Evolutionary conservation across 345 rosid genomes (phyloP).

Genomic region (Lepidium africanum): DNA sequence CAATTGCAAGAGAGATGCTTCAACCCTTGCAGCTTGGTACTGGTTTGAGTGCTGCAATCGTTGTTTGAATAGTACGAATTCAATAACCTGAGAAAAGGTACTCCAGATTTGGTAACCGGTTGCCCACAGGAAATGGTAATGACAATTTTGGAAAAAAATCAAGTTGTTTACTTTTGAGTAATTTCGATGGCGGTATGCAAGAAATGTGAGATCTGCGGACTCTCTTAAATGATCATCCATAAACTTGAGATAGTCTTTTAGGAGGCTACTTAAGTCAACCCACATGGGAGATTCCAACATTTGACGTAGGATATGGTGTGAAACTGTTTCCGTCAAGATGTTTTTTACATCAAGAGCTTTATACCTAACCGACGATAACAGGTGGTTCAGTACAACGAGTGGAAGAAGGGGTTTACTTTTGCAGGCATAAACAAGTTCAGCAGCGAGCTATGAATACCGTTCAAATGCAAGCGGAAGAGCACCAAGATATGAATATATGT

Average conservation of each 20-base stretch:
- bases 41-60: slow-evolving; percentile 74
- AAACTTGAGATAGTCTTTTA: slow-evolving; percentile 86
- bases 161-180: slow-evolving; percentile 70
- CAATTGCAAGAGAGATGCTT: slow-evolving; percentile 62
- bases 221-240: slow-evolving; percentile 98
- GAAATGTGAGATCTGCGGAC: slow-evolving; percentile 95
- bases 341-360: slow-evolving; percentile 95
- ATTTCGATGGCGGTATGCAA: slow-evolving; percentile 95
- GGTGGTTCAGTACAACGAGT: slow-evolving; percentile 1
- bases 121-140: neutral
- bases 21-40: slow-evolving; percentile 66
- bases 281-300: slow-evolving; percentile 82
- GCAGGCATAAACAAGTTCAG: neutral
- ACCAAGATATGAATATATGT: slow-evolving; percentile 80
- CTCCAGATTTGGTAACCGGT: neutral
- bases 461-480: slow-evolving; percentile 69
- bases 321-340: slow-evolving; percentile 84
- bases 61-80: slow-evolving; percentile 94
- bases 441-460: slow-evolving; percentile 40
- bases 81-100: slow-evolving; percentile 61
- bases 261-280: slow-evolving; percentile 58
- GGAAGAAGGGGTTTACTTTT: neutral
- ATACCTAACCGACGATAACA: slow-evolving; percentile 46
- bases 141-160: neutral
- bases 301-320: slow-evolving; percentile 82